These are phyloP conservation scores for Sanghuangporus weigelae DNA, from an alignment of 1,284 basidiomycete species.

Conservation along the genomic window DNA sequence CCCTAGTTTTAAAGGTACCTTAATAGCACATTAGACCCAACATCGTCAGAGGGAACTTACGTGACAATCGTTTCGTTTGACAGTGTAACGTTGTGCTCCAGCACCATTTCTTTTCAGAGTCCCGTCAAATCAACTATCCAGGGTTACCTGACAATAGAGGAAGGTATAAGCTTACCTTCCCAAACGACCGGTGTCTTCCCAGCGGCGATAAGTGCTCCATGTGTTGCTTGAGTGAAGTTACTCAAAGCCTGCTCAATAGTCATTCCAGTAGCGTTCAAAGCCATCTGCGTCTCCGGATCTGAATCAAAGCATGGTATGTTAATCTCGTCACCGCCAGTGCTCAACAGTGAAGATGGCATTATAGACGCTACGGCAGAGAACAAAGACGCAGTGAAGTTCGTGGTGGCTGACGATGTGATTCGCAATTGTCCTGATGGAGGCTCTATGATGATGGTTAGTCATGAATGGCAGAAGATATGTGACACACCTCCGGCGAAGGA, in stretches of 20 bases:
- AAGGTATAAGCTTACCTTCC: conserved; percentile 44
- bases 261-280: conserved; percentile 41
- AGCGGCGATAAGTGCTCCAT: conserved; percentile 35
- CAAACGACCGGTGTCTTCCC: conserved; percentile 66
- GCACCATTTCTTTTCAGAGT: conserved; percentile 53
- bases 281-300: conserved; percentile 52
- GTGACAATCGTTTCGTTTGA: conserved; percentile 66
- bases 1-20: conserved; percentile 20
- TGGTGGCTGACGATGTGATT: conserved; percentile 45
- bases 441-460: conserved; percentile 32
- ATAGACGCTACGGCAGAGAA: conserved; percentile 38
- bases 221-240: conserved; percentile 53
- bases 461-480: not conserved
- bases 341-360: conserved; percentile 60
- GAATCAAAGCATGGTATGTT: conserved; percentile 64
- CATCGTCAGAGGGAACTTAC: conserved; percentile 28
- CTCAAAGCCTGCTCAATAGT: conserved; percentile 62
- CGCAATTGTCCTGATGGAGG: conserved; percentile 82
- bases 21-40: conserved; percentile 19
- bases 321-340: conserved; percentile 82
- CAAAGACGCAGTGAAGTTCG: conserved; percentile 42
- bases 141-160: conserved; percentile 29
- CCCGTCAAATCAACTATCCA: not conserved
- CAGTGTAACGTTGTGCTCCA: conserved; percentile 59
- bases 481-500: conserved; percentile 26